Evolutionary conservation across 176 grass and related monocot species (phyloP).

Genomic region (Canna indica): DNA sequence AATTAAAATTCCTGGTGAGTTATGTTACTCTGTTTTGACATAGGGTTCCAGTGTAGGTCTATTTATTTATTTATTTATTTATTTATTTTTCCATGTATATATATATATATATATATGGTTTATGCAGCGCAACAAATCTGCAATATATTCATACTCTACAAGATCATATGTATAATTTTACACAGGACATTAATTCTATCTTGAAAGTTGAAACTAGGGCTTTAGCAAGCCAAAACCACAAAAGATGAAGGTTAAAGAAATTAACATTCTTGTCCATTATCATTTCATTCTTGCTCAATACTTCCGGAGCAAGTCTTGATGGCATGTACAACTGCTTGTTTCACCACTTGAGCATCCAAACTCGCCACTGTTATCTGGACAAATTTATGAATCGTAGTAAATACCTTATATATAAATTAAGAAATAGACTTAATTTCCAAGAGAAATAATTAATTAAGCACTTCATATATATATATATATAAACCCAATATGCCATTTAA

Average conservation of each 20-base stretch:
- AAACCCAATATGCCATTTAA: no score
- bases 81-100: neutral
- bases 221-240: neutral
- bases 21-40: neutral
- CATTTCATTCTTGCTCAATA: neutral
- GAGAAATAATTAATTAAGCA: no score
- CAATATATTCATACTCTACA: neutral
- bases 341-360: slow-evolving; percentile 16
- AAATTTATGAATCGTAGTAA: neutral
- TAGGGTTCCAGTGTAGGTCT: neutral
- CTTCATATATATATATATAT: no score
- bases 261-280: neutral
- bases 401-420: no score
- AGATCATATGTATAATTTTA: neutral
- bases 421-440: no score
- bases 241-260: neutral
- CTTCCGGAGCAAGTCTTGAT: slow-evolving; percentile 10
- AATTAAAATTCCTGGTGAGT: neutral
- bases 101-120: neutral
- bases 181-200: neutral
- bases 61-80: neutral
- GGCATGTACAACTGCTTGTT: slow-evolving; percentile 17
- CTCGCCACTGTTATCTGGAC: neutral
- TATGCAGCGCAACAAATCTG: neutral
- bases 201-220: neutral